Percentiles rank a stretch among this genome's conserved stretches.
These are phyloP conservation scores for Marasmius tenuissimus DNA, from an alignment of 1,284 basidiomycete genomes.

Conservation along the genomic window DNA sequence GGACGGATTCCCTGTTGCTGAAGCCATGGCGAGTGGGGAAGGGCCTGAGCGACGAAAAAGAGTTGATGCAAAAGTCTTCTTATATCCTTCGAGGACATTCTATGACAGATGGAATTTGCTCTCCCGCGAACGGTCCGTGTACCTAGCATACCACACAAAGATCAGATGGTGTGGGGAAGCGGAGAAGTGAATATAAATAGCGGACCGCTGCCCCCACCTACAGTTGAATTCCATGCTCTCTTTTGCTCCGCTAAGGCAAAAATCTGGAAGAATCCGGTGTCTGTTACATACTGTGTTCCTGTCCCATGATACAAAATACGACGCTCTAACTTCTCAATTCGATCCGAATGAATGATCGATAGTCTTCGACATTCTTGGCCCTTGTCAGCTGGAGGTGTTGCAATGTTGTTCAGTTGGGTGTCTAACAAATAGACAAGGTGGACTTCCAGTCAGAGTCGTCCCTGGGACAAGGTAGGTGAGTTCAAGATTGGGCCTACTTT, in stretches of 20 bases:
- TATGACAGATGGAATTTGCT: background rate
- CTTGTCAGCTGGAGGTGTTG: no score
- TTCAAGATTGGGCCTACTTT: no score
- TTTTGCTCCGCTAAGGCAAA: background rate
- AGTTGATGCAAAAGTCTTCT: background rate
- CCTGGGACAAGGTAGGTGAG: no score
- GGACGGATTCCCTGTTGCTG: background rate
- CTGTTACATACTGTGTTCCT: no score
- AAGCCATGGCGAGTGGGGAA: background rate
- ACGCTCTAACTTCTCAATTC: no score
- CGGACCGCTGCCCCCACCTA: background rate
- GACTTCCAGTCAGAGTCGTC: no score
- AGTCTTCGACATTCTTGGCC: no score
- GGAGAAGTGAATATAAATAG: background rate
- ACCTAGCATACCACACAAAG: background rate
- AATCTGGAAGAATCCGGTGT: background rate
- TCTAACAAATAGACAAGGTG: no score
- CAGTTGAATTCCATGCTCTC: background rate
- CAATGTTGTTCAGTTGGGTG: no score
- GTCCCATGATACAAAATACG: no score
- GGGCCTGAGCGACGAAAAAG: background rate
- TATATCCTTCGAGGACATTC: background rate
- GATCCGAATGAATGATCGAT: no score
- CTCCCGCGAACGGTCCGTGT: background rate
- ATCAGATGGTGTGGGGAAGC: background rate